A percentile compares a stretch with the other conserved stretches of the same genome.
These are phyloP conservation scores for Fusarium buharicum DNA, from an alignment of 2,329 filamentous ascomycete species.

Conservation along the genomic window DNA sequence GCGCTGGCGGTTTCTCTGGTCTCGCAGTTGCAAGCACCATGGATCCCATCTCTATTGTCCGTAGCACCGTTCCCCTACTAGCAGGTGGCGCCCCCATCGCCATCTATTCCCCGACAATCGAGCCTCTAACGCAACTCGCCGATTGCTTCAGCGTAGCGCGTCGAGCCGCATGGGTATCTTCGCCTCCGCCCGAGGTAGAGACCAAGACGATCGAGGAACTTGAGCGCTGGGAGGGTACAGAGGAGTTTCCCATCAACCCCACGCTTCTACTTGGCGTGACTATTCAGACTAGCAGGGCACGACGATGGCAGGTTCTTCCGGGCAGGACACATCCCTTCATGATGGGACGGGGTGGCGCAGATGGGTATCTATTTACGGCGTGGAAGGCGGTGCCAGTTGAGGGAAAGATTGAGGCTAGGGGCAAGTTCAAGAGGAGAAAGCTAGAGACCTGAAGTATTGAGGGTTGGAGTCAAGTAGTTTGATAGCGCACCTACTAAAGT, in stretches of 20 bases:
- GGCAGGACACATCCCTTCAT: constrained; percentile 93
- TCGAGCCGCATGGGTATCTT: constrained; percentile 76
- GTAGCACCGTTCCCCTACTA: constrained; percentile 80
- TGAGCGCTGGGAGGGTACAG: constrained; percentile 67
- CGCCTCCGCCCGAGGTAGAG: constrained; percentile 58
- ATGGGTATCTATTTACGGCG: constrained; percentile 90
- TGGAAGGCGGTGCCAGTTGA: constrained; percentile 82
- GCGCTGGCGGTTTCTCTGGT: constrained; percentile 81
- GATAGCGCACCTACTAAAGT: constrained; percentile 5
- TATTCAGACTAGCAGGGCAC: constrained; percentile 82
- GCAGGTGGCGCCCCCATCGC: constrained; percentile 85
- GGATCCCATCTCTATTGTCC: constrained; percentile 80
- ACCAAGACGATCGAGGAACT: constrained; percentile 61
- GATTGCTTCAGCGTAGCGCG: constrained; percentile 87
- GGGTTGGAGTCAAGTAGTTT: neutral
- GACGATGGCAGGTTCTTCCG: constrained; percentile 90
- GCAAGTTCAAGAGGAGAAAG: constrained; percentile 79
- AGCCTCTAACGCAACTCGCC: constrained; percentile 79
- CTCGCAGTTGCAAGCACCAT: constrained; percentile 84
- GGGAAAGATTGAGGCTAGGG: constrained; percentile 83
- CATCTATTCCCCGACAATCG: constrained; percentile 83
- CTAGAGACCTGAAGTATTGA: constrained; percentile 48
- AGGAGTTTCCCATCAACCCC: constrained; percentile 89
- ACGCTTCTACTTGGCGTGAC: constrained; percentile 81
- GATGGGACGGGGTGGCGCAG: constrained; percentile 86